These are phyloP conservation scores for Edaphochlamys debaryana DNA, from an alignment of 139 green algal genomes.

Conservation along the genomic window DNA sequence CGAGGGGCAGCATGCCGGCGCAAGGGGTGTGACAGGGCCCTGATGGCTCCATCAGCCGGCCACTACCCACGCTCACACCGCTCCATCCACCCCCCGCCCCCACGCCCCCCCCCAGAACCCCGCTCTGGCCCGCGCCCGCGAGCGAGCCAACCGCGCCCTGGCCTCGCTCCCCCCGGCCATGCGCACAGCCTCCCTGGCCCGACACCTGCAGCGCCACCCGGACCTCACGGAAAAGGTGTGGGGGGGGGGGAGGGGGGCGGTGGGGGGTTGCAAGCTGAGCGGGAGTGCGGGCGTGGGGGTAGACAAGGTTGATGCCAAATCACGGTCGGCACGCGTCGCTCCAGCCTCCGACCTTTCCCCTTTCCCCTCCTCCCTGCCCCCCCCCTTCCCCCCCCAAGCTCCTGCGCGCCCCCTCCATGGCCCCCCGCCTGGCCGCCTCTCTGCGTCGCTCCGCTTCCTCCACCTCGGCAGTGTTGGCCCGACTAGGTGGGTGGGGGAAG, in stretches of 20 bases:
- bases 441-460: not conserved
- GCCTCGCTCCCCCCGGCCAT: not conserved
- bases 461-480: not conserved
- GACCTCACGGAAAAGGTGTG: slow-evolving; percentile 19
- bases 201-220: slow-evolving; percentile 12
- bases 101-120: slow-evolving; percentile 12
- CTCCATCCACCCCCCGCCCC: not conserved
- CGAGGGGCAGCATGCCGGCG: too few relatives aligned
- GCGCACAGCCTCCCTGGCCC: not conserved
- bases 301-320: too few relatives aligned
- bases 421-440: not conserved
- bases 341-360: too few relatives aligned
- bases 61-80: too few relatives aligned
- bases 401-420: slow-evolving; percentile 8
- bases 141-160: slow-evolving; percentile 1
- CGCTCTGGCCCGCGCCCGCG: not conserved
- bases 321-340: too few relatives aligned
- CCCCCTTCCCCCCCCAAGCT: not conserved
- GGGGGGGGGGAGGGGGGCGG: not conserved
- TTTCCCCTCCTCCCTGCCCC: too few relatives aligned
- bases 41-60: too few relatives aligned
- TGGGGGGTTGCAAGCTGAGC: too few relatives aligned
- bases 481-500: slow-evolving; percentile 2
- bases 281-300: too few relatives aligned
- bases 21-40: too few relatives aligned